phyloP scores from a whole-genome alignment of 495 filamentous ascomycete species.

The Friedmanniomyces endolithicus region DNA sequence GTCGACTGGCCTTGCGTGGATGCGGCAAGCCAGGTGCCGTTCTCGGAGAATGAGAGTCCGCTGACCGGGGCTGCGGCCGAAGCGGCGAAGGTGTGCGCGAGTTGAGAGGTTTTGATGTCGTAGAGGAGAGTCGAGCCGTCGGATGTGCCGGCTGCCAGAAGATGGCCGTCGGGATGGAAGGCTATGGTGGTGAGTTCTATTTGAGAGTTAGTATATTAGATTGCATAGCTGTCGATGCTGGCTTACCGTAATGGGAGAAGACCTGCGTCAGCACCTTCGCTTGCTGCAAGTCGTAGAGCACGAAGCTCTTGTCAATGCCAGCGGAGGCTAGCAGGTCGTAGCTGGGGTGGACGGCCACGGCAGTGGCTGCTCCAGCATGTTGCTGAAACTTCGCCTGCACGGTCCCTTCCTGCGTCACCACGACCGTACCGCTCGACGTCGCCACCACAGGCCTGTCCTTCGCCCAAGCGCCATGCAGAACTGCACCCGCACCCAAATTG shows the following conservation, averaged over 20 bases:
- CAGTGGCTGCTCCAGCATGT: slow-evolving; percentile 71
- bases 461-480: slow-evolving; percentile 73
- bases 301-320: slow-evolving; percentile 84
- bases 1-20: slow-evolving; percentile 57
- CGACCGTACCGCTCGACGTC: slow-evolving; percentile 63
- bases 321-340: slow-evolving; percentile 76
- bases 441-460: slow-evolving; percentile 58
- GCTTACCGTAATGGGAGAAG: slow-evolving; percentile 71
- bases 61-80: slow-evolving; percentile 43
- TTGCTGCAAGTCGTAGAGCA: slow-evolving; percentile 70
- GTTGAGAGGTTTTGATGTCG: slow-evolving; percentile 58
- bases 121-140: slow-evolving; percentile 75
- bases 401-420: slow-evolving; percentile 54
- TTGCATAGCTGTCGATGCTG: not conserved
- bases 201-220: slow-evolving; percentile 27
- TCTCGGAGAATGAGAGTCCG: slow-evolving; percentile 80
- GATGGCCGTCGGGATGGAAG: slow-evolving; percentile 92
- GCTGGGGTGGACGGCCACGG: slow-evolving; percentile 69
- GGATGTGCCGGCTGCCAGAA: slow-evolving; percentile 70
- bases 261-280: slow-evolving; percentile 58
- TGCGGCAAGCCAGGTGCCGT: slow-evolving; percentile 89
- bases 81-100: slow-evolving; percentile 56
- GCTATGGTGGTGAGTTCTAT: slow-evolving; percentile 62
- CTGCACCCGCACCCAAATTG: slow-evolving; percentile 41
- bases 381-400: slow-evolving; percentile 53